Conservation (phyloP, 345 rosid genomes). For the Populus simonii region DNA sequence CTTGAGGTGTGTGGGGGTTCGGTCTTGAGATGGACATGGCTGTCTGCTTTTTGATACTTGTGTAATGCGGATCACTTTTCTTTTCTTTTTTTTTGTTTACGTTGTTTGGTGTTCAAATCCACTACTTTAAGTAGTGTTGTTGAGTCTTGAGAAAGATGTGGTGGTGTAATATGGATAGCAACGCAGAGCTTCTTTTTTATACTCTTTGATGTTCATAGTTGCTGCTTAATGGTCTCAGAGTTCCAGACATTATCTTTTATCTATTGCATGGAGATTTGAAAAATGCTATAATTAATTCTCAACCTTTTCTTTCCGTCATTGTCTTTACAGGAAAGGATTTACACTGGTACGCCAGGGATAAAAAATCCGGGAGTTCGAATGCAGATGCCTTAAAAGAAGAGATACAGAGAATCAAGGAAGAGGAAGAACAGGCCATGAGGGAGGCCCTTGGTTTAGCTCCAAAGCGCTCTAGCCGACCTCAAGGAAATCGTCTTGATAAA, state of each 20-base stretch:
- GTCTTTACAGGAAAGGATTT: slow-evolving; percentile 75
- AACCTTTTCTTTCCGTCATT: background rate
- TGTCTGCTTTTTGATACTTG: background rate
- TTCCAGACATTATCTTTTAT: background rate
- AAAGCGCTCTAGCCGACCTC: slow-evolving; percentile 65
- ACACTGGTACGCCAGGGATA: slow-evolving; percentile 84
- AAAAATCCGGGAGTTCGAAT: slow-evolving; percentile 40
- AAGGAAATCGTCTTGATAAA: slow-evolving; percentile 86
- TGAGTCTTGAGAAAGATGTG: background rate
- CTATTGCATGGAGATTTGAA: background rate
- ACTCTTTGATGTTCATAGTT: background rate
- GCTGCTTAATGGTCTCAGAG: background rate
- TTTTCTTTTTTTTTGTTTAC: background rate
- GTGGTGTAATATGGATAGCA: no score
- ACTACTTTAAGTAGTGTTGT: background rate
- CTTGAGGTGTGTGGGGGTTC: background rate
- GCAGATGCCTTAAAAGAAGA: slow-evolving; percentile 78
- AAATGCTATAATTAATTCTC: background rate
- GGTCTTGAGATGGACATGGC: background rate
- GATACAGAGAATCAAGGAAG: slow-evolving; percentile 81
- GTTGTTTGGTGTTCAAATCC: no score
- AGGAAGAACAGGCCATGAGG: slow-evolving; percentile 98
- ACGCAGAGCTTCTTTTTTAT: background rate
- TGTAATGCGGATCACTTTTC: background rate
- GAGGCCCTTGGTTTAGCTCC: slow-evolving; percentile 98